phyloP scores from a whole-genome alignment of 768 basidiomycete species.

The Dendrothele bispora region DNA sequence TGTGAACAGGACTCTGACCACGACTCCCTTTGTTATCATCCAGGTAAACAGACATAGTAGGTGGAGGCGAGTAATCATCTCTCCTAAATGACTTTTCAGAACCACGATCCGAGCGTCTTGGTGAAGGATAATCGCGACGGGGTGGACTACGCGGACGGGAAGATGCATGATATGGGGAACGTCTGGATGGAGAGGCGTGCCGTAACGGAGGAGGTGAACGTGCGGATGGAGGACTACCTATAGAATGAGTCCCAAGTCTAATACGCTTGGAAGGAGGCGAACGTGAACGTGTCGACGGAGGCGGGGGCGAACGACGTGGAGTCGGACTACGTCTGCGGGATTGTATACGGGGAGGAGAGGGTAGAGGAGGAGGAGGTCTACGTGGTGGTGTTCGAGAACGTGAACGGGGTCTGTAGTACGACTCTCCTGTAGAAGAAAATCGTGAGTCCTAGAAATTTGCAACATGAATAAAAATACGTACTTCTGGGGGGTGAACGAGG shows the following conservation, averaged over 20 bases:
- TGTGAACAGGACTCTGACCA: not conserved
- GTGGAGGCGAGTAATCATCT: not conserved
- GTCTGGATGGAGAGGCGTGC: constrained; percentile 2
- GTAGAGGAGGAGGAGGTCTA: not conserved
- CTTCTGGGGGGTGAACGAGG: not conserved
- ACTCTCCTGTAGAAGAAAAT: not conserved
- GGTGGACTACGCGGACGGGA: not conserved
- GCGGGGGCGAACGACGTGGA: not conserved
- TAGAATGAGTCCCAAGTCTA: constrained; percentile 5
- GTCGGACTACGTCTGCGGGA: not conserved
- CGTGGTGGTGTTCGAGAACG: not conserved
- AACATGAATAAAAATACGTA: not conserved
- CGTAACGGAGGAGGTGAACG: constrained; percentile 1
- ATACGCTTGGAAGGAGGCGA: constrained; percentile 2
- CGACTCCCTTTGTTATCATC: too few relatives aligned
- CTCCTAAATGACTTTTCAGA: not conserved
- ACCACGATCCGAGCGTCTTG: not conserved
- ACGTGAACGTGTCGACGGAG: not conserved
- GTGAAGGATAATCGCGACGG: constrained; percentile 1
- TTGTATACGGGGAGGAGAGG: not conserved
- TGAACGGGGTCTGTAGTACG: not conserved
- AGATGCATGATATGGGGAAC: constrained; percentile 1
- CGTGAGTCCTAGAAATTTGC: not conserved
- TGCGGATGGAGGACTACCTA: not conserved
- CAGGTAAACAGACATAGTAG: too few relatives aligned